phyloP scores from a whole-genome alignment of 1,139 yeast species.

The Yamadazyma triangularis region DNA sequence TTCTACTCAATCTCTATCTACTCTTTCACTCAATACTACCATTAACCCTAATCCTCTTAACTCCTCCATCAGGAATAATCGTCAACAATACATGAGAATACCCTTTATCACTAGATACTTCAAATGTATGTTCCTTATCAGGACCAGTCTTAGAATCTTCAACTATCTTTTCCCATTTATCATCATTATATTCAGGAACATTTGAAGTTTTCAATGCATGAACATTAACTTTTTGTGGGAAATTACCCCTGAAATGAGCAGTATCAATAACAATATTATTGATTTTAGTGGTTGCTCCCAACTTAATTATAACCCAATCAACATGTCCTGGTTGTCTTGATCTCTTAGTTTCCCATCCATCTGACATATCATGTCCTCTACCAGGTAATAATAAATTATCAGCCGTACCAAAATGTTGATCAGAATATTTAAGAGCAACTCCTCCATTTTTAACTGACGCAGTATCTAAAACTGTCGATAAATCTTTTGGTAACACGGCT shows the following conservation, averaged over 20 bases:
- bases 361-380: conserved; percentile 93
- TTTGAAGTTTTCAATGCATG: conserved; percentile 43
- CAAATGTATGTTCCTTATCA: conserved; percentile 68
- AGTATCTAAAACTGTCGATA: conserved; percentile 52
- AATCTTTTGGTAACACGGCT: conserved; percentile 54
- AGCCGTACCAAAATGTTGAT: conserved; percentile 91
- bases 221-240: conserved; percentile 72
- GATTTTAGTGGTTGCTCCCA: conserved; percentile 63
- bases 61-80: conserved; percentile 95
- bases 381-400: conserved; percentile 89
- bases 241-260: conserved; percentile 90
- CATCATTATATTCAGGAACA: conserved; percentile 32
- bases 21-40: conserved; percentile 63
- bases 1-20: conserved; percentile 2
- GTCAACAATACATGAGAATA: conserved; percentile 71
- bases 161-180: conserved; percentile 63
- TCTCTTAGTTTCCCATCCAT: conserved; percentile 97
- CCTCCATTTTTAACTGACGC: conserved; percentile 89
- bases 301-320: conserved; percentile 83
- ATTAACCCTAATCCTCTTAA: conserved; percentile 78
- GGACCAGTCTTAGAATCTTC: conserved; percentile 70
- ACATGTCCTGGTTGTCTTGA: conserved; percentile 78
- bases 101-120: conserved; percentile 20
- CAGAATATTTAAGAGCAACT: conserved; percentile 75
- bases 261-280: conserved; percentile 73